Conservation (phyloP, 1,284 basidiomycete genomes). For the Tylopilus sp. region DNA sequence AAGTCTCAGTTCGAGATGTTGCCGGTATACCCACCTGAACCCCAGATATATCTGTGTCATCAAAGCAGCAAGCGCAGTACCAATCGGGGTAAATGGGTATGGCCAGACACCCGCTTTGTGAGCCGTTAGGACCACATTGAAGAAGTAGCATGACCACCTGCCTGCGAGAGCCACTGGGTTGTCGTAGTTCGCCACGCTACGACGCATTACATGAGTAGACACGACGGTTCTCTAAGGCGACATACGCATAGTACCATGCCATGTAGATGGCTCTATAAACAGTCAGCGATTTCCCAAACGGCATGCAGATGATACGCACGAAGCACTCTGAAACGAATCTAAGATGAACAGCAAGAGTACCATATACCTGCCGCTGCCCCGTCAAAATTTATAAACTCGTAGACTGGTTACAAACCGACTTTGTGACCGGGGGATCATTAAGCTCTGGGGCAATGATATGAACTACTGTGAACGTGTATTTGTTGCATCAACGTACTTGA, state of each 20-base stretch:
- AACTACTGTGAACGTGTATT: background rate
- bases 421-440: constrained; percentile 37
- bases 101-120: constrained; percentile 32
- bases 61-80: constrained; percentile 42
- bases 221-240: background rate
- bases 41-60: constrained; percentile 35
- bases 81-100: constrained; percentile 43
- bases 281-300: background rate
- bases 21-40: constrained; percentile 2
- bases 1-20: background rate
- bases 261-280: constrained; percentile 6
- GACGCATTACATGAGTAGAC: background rate
- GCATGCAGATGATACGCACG: constrained; percentile 8
- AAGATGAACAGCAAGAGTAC: constrained; percentile 41
- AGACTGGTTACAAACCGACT: constrained; percentile 2
- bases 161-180: constrained; percentile 10
- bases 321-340: constrained; percentile 43
- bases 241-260: constrained; percentile 19
- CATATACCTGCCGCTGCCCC: constrained; percentile 35
- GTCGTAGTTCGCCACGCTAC: constrained; percentile 15
- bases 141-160: background rate
- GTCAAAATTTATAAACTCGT: background rate
- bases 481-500: constrained; percentile 27
- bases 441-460: constrained; percentile 34
- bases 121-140: background rate